Percentiles rank a stretch among this genome's conserved stretches.
Evolutionary conservation across 1,139 yeast species (phyloP).

Genomic region (Casaregolazyma suthepensis): DNA sequence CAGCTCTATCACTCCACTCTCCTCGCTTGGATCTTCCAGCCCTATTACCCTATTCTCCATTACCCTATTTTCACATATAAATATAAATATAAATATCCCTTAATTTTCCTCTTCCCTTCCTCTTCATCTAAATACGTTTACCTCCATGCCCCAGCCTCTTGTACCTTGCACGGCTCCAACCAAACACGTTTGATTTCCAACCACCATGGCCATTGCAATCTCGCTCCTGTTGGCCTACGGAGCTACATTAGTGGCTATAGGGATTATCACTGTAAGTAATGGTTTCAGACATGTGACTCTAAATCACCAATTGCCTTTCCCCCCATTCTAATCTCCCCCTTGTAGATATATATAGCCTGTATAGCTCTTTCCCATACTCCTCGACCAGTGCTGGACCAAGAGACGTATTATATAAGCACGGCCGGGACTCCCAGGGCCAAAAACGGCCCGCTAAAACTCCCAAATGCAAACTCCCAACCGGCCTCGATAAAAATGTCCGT

Average conservation of each 20-base stretch:
- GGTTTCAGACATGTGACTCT: not conserved
- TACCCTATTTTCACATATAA: not conserved
- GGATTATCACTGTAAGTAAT: not conserved
- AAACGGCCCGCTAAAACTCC: not conserved
- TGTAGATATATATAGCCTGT: slow-evolving; percentile 1
- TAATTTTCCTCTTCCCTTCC: not conserved
- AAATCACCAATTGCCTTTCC: not conserved
- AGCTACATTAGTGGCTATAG: not conserved
- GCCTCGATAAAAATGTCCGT: slow-evolving; percentile 44
- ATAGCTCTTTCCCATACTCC: slow-evolving; percentile 3
- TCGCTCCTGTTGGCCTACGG: not conserved
- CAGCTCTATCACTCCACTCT: not conserved
- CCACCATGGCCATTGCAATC: not conserved
- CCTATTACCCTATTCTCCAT: not conserved
- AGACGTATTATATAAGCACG: slow-evolving; percentile 9
- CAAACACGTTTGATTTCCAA: not conserved
- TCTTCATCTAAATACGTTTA: not conserved
- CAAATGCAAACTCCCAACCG: slow-evolving; percentile 13
- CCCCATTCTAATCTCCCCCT: not conserved
- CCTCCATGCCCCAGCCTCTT: not conserved
- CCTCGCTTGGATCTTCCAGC: too few relatives aligned
- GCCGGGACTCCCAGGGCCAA: not conserved
- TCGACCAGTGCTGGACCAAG: slow-evolving; percentile 1
- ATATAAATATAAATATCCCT: not conserved
- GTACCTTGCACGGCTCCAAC: not conserved